Base-by-base conservation (phyloP, 2,329 filamentous ascomycete species). In the Xylariales sp. region DNA sequence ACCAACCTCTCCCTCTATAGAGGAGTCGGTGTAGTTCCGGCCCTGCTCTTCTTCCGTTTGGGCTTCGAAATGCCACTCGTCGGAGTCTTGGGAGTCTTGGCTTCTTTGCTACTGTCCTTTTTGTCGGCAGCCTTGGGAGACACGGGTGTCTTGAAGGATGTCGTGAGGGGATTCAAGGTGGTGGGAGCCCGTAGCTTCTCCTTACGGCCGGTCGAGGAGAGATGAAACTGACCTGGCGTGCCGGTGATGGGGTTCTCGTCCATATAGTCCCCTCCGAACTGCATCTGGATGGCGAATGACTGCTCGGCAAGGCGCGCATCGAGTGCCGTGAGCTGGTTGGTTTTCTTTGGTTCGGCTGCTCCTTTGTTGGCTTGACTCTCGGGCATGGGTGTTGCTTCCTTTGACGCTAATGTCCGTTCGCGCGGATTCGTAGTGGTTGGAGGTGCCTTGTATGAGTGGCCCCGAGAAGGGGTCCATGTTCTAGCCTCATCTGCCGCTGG, bases 181-280 rank as follows among this genome's bases (percentile, higher is more conserved):
- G 54, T 46, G 7, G 52, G 36, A 9, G 31, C 24, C 3, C 33
- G 45, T 11, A 62, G 48, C 43, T 62, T 66, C 40, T 64, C 58
- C 53, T 75, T 75, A 40, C 78, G 70, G 1, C 80, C 79, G 0
- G 78, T 82, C 6, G 76, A 79, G 7, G 74, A 74, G 9, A 83
- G 69, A 50, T 82, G 78, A 58, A 84, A 84, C 40, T 80, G 77
- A 37, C 80, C 80, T 1, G 80, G 80, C 21, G 74, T 71, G 36
- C 81, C 80, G 1, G 78, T 82, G 51, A 84, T 83, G 31, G 80
- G 78, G 49, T 82, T 84, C 58, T 83, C 77, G 59, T 84, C 78
- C 61, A 84, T 76, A 55, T 80, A 84, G 48, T 84, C 79, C 36
- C 77, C 74, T 27, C 78, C 80, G 50, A 75, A 77, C 47, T 69